A percentile compares a stretch with the other conserved stretches of the same genome.
Conservation (phyloP, 169 alveolate genomes). For the Plasmodium blacklocki region DNA sequence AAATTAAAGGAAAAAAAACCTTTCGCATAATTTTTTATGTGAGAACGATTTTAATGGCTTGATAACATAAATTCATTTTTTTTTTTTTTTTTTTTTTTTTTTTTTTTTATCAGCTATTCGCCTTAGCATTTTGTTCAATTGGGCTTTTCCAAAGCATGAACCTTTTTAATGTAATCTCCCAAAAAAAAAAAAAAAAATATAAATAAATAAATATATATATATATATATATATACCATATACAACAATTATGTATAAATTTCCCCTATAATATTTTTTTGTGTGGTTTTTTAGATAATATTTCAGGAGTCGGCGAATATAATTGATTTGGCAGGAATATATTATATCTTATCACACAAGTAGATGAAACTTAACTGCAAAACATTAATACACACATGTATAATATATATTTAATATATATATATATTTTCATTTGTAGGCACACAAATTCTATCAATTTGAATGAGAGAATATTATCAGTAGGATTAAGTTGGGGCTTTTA, state of each 20-base stretch:
- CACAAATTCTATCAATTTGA: conserved; percentile 30
- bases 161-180: conserved; percentile 33
- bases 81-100: background rate
- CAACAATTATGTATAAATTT: background rate
- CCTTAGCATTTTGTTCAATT: conserved; percentile 44
- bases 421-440: conserved; percentile 28
- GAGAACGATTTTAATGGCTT: background rate
- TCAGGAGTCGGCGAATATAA: conserved; percentile 47
- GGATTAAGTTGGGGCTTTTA: conserved; percentile 74
- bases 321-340: conserved; percentile 53
- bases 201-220: background rate
- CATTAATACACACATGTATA: background rate
- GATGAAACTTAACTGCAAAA: background rate
- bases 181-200: background rate
- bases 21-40: background rate
- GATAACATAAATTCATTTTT: background rate
- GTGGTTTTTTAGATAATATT: conserved; percentile 29
- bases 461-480: conserved; percentile 60
- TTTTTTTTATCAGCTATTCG: conserved; percentile 28
- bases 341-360: conserved; percentile 61
- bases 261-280: background rate
- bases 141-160: conserved; percentile 63
- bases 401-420: background rate
- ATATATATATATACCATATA: conserved; percentile 1
- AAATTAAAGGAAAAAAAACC: background rate